Evolutionary conservation across 495 filamentous ascomycete genomes (phyloP), one percentile per base, ranked within the genome.

Genomic region (Cercophora newfieldiana): DNA sequence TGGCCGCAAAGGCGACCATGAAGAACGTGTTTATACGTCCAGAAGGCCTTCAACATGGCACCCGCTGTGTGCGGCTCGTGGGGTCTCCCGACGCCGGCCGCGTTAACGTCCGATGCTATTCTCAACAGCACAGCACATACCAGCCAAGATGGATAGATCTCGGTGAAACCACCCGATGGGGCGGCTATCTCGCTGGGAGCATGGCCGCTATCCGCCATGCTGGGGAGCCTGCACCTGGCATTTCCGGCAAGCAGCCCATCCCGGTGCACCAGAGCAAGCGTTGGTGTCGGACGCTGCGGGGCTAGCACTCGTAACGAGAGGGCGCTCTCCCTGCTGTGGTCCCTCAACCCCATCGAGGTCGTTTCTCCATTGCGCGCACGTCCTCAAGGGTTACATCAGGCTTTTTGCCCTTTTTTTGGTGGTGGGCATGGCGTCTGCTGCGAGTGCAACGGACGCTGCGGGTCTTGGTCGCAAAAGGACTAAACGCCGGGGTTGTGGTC

Each of bases 401-500:
- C 53, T 26, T 44, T 31, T 61, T 51, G 12, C 37, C 37, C 37
- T 6, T 44, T 44, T 44, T 44, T 16, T 16, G 12, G 37, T 44
- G 37, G 12, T 44, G 37, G 37, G 37, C 18, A 16, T 16, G 18
- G 16, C 61, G 18, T 61, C 37, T 57, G 59, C 65, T 66, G 44
- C 58, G 24, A 47, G 30, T 54, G 47, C 48, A 24, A 53, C 64
- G 57, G 57, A 6, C 55, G 16, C 26, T 29, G n/a, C 44, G 25
- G 60, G 60, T 25, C n/a, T n/a, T 54, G 12, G 44, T 51, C 24
- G 16, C 37, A 28, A 16, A 37, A 26, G 63, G 44, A 21, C 47
- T 64, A 68, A 55, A 63, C 70, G 68, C 70, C 62, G 61, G 56
- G 66, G 61, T 63, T 47, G 55, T 30, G 57, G 67, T 62, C 74